Evolutionary conservation across 805 yeast species (phyloP).

Genomic region (Grigorovia humatica): DNA sequence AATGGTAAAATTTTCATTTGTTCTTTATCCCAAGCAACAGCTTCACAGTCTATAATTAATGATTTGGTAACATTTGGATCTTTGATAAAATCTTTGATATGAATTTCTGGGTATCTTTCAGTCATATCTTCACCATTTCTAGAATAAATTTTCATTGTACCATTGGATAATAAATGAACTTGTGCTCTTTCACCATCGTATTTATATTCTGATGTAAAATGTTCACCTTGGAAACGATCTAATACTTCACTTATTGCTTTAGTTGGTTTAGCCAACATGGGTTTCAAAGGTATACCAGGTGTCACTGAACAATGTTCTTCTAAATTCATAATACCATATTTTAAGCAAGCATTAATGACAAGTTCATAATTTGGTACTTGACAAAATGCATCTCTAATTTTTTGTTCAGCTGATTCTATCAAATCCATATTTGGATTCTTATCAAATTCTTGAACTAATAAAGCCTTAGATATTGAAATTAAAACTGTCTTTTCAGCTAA

Average conservation of each 20-base stretch:
- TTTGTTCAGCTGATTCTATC: constrained; percentile 59
- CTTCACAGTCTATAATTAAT: constrained; percentile 87
- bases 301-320: constrained; percentile 60
- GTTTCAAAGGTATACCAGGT: constrained; percentile 92
- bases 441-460: constrained; percentile 48
- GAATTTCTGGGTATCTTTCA: constrained; percentile 86
- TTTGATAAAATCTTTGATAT: constrained; percentile 49
- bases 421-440: constrained; percentile 32
- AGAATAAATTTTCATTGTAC: constrained; percentile 69
- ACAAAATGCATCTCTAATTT: constrained; percentile 75
- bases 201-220: constrained; percentile 91
- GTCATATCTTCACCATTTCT: constrained; percentile 97
- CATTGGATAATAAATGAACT: constrained; percentile 61
- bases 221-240: constrained; percentile 74
- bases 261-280: constrained; percentile 97
- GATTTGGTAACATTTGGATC: constrained; percentile 33
- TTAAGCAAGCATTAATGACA: constrained; percentile 53
- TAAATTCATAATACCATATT: constrained; percentile 58
- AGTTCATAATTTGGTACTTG: constrained; percentile 86
- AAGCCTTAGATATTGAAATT: constrained; percentile 74
- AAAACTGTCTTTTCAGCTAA: constrained; percentile 90
- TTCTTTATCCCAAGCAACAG: constrained; percentile 91
- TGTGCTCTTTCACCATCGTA: constrained; percentile 98
- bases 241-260: constrained; percentile 86
- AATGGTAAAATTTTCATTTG: constrained; percentile 79